Evolutionary conservation across 306 rosid species (phyloP), one percentile per base, ranked within the genome.

Genomic region (Vigna angularis): DNA sequence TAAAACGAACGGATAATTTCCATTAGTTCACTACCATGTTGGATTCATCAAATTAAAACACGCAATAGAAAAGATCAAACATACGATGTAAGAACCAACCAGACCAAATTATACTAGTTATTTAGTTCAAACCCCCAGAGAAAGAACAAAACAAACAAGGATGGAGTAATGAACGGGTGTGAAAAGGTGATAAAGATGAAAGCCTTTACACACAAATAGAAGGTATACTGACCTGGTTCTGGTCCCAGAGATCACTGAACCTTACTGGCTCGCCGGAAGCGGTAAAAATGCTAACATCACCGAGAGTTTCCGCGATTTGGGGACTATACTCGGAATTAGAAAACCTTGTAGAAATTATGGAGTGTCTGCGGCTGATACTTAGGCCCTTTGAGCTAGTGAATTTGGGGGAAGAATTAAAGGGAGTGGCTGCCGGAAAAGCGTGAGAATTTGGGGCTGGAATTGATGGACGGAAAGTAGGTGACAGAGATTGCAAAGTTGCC

Each of bases 221-320:
- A 81, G 57, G 17, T 50, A 59, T 42, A 53, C 32, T 61, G 6
- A 92, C 97, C 92, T 92, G 81, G 45, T 79, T 75, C 78, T 86
- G 92, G 75, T 89, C 91, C 97, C 90, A 88, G 28, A 91, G 94
- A 65, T 89, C 85, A 74, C 83, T 87, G 85, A 94, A 92, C 79
- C 40, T 40, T 66, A 92, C 87, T 30, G 88, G 80, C 6, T 92
- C 90, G 36, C 96, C 97, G 4, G 84, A 74, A 7, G 94, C 97
- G 5, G 93, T 85, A 87, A 89, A 90, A 66, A 94, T 83, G 42
- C 18, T 83, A 58, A 83, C 76, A 28, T 83, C 83, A 22, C 82
- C 85, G 9, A 94, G 89, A 55, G 56, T 70, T 16, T 92, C 89
- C 0, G 81, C 79, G 65, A 83, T 81, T 48, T 24, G 72, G 9